Percentiles rank a stretch among this genome's conserved stretches.
phyloP scores from a whole-genome alignment of 805 yeast genomes.

The Lipomyces japonicus region DNA sequence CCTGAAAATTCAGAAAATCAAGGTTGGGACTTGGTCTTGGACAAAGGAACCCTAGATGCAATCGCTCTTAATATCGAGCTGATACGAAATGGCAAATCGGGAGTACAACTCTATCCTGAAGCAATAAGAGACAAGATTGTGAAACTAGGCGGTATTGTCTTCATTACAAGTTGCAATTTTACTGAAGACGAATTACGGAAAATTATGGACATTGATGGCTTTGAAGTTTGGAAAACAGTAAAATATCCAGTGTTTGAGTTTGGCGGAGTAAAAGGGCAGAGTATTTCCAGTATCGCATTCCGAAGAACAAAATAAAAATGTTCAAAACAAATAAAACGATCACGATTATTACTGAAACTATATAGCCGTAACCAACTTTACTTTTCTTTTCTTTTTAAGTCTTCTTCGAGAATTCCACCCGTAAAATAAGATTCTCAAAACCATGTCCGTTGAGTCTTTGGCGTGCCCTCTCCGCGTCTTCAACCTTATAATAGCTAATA shows the following conservation, averaged over 20 bases:
- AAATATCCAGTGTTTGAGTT: slow-evolving; percentile 79
- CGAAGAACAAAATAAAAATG: slow-evolving; percentile 6
- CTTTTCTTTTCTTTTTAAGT: slow-evolving; percentile 10
- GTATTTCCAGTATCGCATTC: slow-evolving; percentile 85
- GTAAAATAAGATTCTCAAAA: slow-evolving; percentile 80
- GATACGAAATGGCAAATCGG: slow-evolving; percentile 43
- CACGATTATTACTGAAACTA: neutral
- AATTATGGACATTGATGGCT: slow-evolving; percentile 47
- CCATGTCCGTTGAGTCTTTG: slow-evolving; percentile 82
- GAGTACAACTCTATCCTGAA: slow-evolving; percentile 51
- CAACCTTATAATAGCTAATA: slow-evolving; percentile 69
- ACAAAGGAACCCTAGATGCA: slow-evolving; percentile 96
- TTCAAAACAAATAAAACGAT: neutral
- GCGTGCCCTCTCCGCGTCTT: slow-evolving; percentile 72
- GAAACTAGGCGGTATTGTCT: slow-evolving; percentile 53
- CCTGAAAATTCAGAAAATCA: slow-evolving; percentile 39
- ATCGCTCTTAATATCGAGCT: slow-evolving; percentile 71
- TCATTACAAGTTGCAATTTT: slow-evolving; percentile 91
- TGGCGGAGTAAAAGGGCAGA: slow-evolving; percentile 85
- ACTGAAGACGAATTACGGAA: slow-evolving; percentile 70
- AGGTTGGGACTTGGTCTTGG: slow-evolving; percentile 70
- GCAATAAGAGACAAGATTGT: slow-evolving; percentile 54
- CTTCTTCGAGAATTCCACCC: slow-evolving; percentile 42
- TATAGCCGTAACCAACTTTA: neutral
- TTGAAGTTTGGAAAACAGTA: slow-evolving; percentile 62